These are phyloP conservation scores for Calycina herbarum DNA, from an alignment of 2,329 filamentous ascomycete genomes.

Conservation along the genomic window DNA sequence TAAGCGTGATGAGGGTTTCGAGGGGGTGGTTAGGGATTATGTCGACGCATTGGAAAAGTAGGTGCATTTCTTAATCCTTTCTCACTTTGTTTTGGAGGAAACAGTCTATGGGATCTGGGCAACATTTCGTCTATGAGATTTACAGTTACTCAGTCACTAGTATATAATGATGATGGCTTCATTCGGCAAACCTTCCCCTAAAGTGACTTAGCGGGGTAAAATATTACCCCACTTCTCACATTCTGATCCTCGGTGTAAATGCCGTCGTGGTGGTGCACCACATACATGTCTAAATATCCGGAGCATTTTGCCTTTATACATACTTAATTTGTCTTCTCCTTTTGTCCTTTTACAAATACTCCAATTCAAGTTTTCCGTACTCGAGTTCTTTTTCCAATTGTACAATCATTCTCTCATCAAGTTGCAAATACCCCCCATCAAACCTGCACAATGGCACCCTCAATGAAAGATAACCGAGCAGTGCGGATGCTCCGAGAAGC, in stretches of 20 bases:
- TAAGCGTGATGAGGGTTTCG: slow-evolving; percentile 51
- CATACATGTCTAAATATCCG: neutral
- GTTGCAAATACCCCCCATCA: neutral
- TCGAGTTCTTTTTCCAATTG: neutral
- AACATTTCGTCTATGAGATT: neutral
- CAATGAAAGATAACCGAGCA: slow-evolving; percentile 18
- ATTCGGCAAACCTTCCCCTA: slow-evolving; percentile 16
- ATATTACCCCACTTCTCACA: slow-evolving; percentile 4
- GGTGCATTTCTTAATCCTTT: neutral
- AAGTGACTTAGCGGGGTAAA: slow-evolving; percentile 8
- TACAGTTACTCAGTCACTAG: neutral
- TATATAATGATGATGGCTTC: slow-evolving; percentile 7
- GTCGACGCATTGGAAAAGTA: slow-evolving; percentile 27
- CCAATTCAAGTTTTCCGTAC: neutral
- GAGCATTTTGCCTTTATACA: neutral
- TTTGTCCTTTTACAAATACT: slow-evolving; percentile 4
- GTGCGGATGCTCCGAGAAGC: slow-evolving; percentile 51
- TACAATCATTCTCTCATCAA: neutral
- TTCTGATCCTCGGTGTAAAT: neutral
- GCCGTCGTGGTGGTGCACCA: neutral
- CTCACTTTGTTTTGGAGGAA: neutral
- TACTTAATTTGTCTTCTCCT: neutral
- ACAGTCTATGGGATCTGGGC: neutral
- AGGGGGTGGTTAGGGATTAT: slow-evolving; percentile 57
- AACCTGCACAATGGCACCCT: slow-evolving; percentile 10